Conservation (phyloP, 164 flowering plant genomes). For the Liriodendron chinense region DNA sequence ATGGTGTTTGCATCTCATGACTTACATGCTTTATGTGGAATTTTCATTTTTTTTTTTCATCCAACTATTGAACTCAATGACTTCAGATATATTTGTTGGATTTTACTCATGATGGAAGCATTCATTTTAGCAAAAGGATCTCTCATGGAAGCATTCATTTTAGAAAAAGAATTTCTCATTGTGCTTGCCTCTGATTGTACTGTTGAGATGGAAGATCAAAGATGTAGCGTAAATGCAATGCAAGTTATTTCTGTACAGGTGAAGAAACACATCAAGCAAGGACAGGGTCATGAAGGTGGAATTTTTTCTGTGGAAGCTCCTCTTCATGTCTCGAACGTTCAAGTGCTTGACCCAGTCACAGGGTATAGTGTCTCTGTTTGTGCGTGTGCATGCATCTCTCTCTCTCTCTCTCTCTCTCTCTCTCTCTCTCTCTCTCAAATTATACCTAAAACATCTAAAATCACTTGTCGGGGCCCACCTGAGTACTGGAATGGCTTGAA, state of each 20-base stretch:
- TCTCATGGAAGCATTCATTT: no score
- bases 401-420: no score
- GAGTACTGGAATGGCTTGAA: no score
- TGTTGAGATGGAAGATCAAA: not conserved
- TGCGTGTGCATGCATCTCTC: not conserved
- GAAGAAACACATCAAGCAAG: constrained; percentile 89
- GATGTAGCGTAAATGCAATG: not conserved
- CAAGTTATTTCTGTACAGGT: constrained; percentile 44
- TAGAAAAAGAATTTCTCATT: no score
- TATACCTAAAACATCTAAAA: no score
- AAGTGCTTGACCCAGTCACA: constrained; percentile 78
- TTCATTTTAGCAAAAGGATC: no score
- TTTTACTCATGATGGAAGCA: no score
- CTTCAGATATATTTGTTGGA: not conserved
- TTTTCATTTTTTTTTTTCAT: not conserved
- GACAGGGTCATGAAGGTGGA: constrained; percentile 97
- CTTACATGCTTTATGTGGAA: not conserved
- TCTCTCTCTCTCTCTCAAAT: no score
- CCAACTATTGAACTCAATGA: not conserved
- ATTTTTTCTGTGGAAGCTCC: constrained; percentile 97
- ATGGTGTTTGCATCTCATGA: not conserved
- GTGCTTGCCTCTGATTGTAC: not conserved
- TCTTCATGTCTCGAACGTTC: constrained; percentile 92
- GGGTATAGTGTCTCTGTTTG: constrained; percentile 40
- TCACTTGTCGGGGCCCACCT: no score